Conservation (phyloP, 805 yeast species). For the Hanseniaspora occidentalis region DNA sequence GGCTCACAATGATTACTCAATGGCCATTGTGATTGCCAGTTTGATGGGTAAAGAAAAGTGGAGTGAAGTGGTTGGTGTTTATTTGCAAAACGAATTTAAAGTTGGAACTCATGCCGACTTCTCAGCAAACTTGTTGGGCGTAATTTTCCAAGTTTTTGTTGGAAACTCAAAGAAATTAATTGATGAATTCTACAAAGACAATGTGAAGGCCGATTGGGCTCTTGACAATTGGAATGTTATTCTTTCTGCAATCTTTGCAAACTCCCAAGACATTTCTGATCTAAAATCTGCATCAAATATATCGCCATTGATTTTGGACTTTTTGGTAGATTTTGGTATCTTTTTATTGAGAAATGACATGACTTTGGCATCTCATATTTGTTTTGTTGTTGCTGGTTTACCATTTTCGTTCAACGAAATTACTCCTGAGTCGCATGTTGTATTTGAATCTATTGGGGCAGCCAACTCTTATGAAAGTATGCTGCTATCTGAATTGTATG, state of each 20-base stretch:
- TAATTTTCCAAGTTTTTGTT: slow-evolving; percentile 48
- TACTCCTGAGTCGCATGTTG: slow-evolving; percentile 19
- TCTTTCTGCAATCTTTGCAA: slow-evolving; percentile 27
- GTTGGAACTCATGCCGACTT: slow-evolving; percentile 25
- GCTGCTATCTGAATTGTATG: slow-evolving; percentile 59
- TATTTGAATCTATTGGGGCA: slow-evolving; percentile 31
- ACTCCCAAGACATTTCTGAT: slow-evolving; percentile 14
- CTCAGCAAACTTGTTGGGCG: slow-evolving; percentile 33
- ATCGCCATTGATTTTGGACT: slow-evolving; percentile 24
- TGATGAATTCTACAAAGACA: slow-evolving; percentile 32
- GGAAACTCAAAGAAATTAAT: slow-evolving; percentile 49
- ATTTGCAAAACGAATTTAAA: slow-evolving; percentile 33
- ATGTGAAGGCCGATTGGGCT: slow-evolving; percentile 35
- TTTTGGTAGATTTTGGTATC: slow-evolving; percentile 39
- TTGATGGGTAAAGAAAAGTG: slow-evolving; percentile 51
- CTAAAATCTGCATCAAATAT: neutral
- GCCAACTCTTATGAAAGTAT: slow-evolving; percentile 30
- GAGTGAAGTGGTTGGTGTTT: slow-evolving; percentile 44
- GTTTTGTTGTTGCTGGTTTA: slow-evolving; percentile 35
- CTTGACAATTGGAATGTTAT: slow-evolving; percentile 39
- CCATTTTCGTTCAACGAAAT: slow-evolving; percentile 28
- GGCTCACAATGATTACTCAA: slow-evolving; percentile 57
- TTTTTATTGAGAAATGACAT: slow-evolving; percentile 28
- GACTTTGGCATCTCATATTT: slow-evolving; percentile 29
- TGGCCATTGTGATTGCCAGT: slow-evolving; percentile 62